Evolutionary conservation across 2,329 filamentous ascomycete genomes (phyloP), one percentile per base, ranked within the genome.

Genomic region (Fusarium musae): DNA sequence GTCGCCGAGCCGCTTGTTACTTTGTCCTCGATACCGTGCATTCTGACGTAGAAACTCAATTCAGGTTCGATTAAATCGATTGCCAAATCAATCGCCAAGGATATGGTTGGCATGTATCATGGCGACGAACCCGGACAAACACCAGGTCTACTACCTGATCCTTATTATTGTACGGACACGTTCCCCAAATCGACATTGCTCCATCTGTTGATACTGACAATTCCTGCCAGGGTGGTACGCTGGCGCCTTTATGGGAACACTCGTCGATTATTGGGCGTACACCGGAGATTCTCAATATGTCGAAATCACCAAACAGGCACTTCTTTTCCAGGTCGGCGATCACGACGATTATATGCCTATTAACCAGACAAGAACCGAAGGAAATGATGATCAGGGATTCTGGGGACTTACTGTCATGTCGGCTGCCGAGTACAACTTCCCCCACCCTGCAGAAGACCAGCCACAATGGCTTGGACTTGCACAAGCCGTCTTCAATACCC

Each of bases 211-310:
- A 43, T 59, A 39, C 61, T 61, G 56, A 75, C 53, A 23, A 39
- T 32, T 37, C 46, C 21, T 52, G 62, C 15, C 63, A 89, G 87
- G 88, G 88, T 95, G 91, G 93, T 92, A 93, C 82, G 92, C 87
- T 16, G 93, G 93, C 59, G 92, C 92, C 63, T 90, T 95, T 85
- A 86, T 91, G 82, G 89, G 89, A 28, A 86, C 92, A 5, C 84
- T 96, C 70, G 86, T 97, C 59, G 93, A 96, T 77, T 96, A 96
- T 80, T 97, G 93, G 93, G 93, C 91, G 79, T 93, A 94, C 79
- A 96, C 93, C 0, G 91, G 91, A 26, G 93, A 96, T 78, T 83
- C 86, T 8, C 86, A 87, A 39, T 96, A 93, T 83, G 95, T 95
- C 79, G 84, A 90, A 21, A 83, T 93, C 46, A 88, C 90, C 21